Evolutionary conservation across 192 early-diverging fungal genomes (phyloP).

Genomic region (Piromyces finnis): DNA sequence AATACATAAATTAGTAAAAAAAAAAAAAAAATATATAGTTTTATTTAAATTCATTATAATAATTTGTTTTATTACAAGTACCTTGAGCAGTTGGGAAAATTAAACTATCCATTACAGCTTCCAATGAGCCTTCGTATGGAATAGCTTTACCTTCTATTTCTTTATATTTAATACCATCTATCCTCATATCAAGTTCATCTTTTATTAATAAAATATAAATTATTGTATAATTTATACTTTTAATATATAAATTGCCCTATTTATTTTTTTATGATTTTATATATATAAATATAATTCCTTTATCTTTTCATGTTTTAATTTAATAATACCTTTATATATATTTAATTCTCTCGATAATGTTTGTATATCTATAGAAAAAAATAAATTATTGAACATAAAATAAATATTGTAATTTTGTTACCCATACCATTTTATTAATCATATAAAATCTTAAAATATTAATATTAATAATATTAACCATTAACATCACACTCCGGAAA

Average conservation of each 20-base stretch:
- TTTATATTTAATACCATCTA: background rate
- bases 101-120: background rate
- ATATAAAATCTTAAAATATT: no score
- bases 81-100: background rate
- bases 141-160: background rate
- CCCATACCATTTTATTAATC: no score
- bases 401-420: no score
- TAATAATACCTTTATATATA: background rate
- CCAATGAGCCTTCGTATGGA: background rate
- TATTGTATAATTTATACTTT: no score
- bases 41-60: no score
- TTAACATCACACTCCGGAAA: background rate
- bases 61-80: background rate
- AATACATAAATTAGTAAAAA: no score
- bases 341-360: background rate
- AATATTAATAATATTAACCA: background rate
- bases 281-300: no score
- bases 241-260: no score
- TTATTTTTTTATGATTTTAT: no score
- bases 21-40: no score
- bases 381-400: no score
- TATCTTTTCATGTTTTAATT: no score
- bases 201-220: background rate
- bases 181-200: background rate
- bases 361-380: background rate